Base-by-base conservation (phyloP, 2,329 filamentous ascomycete genomes). In the Anisogramma anomala region DNA sequence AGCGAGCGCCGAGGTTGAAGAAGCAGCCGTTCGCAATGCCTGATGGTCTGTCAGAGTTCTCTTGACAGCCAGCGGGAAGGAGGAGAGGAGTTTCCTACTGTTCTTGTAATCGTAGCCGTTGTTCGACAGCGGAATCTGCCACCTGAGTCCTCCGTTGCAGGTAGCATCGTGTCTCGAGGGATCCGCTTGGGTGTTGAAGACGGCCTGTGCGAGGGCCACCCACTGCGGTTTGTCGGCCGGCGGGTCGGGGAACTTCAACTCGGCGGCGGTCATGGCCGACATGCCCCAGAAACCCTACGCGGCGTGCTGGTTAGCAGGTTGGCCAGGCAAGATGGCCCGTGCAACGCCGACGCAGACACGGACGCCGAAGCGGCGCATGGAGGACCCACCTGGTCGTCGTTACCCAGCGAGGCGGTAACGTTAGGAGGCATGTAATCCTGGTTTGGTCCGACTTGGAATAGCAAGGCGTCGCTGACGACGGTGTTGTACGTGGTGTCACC, bases 81-180 rank as follows among this genome's bases (percentile, higher is more conserved):
- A 4, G 10, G 11, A 15, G 25, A 7, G n/a, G 1, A 33, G 38
- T 8, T 30, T 3, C 14, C 30, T 27, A 54, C 57, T 60, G 47
- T 72, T 72, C 52, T 74, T 85, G 66, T 84, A 84, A 49, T 72
- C 66, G 58, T 80, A 94, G 11, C 86, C 87, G 30, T 72, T 77
- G 55, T 93, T 91, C 66, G 84, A 87, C 1, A 74, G 69, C 56
- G 83, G 89, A 35, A 94, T 86, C 61, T 94, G 86, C 84, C 84
- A 89, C 47, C 82, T 74, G 37, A 91, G 58, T 5, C 85, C 86
- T 30, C 85, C 85, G n/a, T 67, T 69, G 51, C 85, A 93, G 38
- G 74, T 63, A 1, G 67, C 59, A 0, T 58, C 1, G 58, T 66
- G 48, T 88, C 83, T 85, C 84, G 91, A 27, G 84, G 74, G 20